phyloP scores from a whole-genome alignment of 148 eudicot species.

The Camellia granthamiana region DNA sequence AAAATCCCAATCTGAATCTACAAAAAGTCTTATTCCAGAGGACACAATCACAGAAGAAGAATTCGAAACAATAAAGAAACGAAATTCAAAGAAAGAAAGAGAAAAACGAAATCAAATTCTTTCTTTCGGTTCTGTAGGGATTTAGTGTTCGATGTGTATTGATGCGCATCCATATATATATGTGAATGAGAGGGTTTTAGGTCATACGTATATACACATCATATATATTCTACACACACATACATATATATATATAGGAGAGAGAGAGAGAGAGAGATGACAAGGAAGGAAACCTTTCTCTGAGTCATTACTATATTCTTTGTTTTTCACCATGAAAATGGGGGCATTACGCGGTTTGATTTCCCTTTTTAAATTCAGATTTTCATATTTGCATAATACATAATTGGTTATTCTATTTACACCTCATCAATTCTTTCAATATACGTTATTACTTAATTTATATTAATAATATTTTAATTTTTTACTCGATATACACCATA shows the following conservation, averaged over 20 bases:
- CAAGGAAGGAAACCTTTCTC: no score
- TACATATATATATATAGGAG: not conserved
- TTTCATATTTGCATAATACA: no score
- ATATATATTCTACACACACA: not conserved
- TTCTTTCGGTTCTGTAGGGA: not conserved
- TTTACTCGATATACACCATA: no score
- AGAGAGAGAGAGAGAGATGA: no score
- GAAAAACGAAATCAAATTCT: not conserved
- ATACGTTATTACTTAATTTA: no score
- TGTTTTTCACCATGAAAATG: no score
- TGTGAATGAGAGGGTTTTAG: not conserved
- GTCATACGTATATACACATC: not conserved
- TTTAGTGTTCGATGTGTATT: slow-evolving; percentile 5
- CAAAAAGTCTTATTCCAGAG: not conserved
- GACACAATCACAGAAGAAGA: not conserved
- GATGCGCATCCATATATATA: not conserved
- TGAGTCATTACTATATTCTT: no score
- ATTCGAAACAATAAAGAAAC: not conserved
- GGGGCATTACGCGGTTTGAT: no score
- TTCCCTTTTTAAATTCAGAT: no score
- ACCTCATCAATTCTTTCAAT: no score
- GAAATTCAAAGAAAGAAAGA: not conserved
- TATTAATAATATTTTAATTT: no score
- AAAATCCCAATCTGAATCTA: not conserved
- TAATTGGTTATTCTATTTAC: no score